These are phyloP conservation scores for Noccaea bulbosa DNA, from an alignment of 345 rosid species.

Conservation along the genomic window DNA sequence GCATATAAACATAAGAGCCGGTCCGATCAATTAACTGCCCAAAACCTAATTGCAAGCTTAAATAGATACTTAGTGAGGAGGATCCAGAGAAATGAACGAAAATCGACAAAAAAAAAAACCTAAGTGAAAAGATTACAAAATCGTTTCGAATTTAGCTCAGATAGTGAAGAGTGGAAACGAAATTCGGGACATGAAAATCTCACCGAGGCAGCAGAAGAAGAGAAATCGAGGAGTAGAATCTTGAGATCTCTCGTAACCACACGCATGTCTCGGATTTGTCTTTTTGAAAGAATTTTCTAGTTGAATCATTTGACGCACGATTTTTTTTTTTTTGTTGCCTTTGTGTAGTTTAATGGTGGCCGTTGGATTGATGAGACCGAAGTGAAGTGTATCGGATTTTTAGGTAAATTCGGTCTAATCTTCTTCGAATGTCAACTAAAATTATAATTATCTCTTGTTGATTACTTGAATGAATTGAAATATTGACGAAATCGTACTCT, in stretches of 20 bases:
- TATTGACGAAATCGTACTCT: neutral
- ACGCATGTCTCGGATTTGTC: constrained; percentile 37
- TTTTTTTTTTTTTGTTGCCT: neutral
- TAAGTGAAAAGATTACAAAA: neutral
- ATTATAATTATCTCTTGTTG: neutral
- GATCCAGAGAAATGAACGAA: neutral
- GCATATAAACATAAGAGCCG: constrained; percentile 16
- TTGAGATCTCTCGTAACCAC: constrained; percentile 32
- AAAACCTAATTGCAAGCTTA: neutral
- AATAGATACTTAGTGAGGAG: neutral
- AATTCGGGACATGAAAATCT: constrained; percentile 27
- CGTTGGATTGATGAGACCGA: constrained; percentile 33
- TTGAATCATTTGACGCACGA: constrained; percentile 31
- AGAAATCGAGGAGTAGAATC: constrained; percentile 13
- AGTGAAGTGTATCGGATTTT: neutral
- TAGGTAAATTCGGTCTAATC: constrained; percentile 5
- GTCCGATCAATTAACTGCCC: constrained; percentile 5
- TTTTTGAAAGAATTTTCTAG: constrained; percentile 30
- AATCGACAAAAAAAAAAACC: constrained; percentile 11
- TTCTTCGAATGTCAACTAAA: constrained; percentile 15
- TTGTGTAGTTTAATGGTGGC: constrained; percentile 7
- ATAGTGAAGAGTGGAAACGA: constrained; percentile 7
- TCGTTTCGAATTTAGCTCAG: neutral
- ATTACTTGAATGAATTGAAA: constrained; percentile 16
- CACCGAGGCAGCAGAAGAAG: constrained; percentile 26